phyloP scores from a whole-genome alignment of 2,329 filamentous ascomycete species.

The Setomelanomma holmii region DNA sequence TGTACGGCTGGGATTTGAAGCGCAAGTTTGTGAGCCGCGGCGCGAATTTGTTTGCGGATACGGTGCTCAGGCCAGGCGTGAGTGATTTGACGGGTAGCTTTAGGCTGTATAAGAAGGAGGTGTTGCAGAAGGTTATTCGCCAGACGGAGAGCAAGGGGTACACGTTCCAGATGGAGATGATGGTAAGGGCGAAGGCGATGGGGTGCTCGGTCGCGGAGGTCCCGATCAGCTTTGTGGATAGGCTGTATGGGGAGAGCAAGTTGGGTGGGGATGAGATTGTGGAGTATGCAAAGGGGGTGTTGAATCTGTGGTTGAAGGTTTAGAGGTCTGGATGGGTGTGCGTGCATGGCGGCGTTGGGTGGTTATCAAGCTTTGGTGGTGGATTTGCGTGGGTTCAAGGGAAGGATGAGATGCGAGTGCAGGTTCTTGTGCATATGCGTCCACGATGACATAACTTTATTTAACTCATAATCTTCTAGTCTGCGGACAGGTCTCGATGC shows the following conservation, averaged over 20 bases:
- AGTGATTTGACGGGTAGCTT: constrained; percentile 96
- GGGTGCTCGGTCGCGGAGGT: constrained; percentile 93
- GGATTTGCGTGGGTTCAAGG: not conserved
- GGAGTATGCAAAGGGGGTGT: constrained; percentile 80
- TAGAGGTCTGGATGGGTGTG: constrained; percentile 32
- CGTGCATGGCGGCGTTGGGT: constrained; percentile 37
- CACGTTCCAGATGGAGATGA: constrained; percentile 99
- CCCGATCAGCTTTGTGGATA: constrained; percentile 90
- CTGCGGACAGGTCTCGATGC: not conserved
- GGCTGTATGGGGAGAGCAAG: constrained; percentile 94
- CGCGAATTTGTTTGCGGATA: constrained; percentile 95
- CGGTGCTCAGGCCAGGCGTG: constrained; percentile 88
- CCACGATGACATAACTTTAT: constrained; percentile 6
- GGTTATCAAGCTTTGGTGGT: not conserved
- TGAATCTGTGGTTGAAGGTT: constrained; percentile 59
- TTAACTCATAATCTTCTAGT: constrained; percentile 23
- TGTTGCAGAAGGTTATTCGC: constrained; percentile 87
- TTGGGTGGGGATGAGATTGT: constrained; percentile 94
- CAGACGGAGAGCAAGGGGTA: constrained; percentile 96
- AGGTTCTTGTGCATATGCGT: constrained; percentile 11
- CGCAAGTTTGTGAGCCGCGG: constrained; percentile 77
- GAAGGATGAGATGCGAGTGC: constrained; percentile 2
- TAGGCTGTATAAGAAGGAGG: constrained; percentile 88
- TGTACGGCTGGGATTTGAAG: constrained; percentile 96
- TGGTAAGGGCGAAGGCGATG: constrained; percentile 96